Evolutionary conservation across 164 flowering plant genomes (phyloP).

Genomic region (Umbellularia californica): DNA sequence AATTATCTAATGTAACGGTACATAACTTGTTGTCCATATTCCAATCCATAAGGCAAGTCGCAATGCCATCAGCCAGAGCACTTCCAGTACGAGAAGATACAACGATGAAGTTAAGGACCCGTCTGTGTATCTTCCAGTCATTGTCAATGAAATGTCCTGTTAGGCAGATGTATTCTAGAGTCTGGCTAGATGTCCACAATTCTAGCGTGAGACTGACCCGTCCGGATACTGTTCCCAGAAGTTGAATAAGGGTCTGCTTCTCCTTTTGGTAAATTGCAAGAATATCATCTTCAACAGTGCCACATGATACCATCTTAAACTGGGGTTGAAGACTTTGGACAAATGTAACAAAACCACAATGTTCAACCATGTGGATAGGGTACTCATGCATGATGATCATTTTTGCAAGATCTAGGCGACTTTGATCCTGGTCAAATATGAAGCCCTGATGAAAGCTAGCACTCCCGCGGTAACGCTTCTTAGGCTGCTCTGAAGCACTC

Average conservation of each 20-base stretch:
- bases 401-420: constrained; percentile 66
- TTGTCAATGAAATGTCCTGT: constrained; percentile 69
- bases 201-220: constrained; percentile 62
- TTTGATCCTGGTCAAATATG: constrained; percentile 50
- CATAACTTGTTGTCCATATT: constrained; percentile 61
- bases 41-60: constrained; percentile 74
- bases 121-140: constrained; percentile 66
- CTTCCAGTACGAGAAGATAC: constrained; percentile 63
- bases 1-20: constrained; percentile 56
- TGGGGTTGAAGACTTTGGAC: constrained; percentile 76
- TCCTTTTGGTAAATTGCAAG: constrained; percentile 67
- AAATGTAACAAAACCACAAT: constrained; percentile 68
- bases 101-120: constrained; percentile 72
- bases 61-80: constrained; percentile 67
- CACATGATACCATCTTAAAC: constrained; percentile 46
- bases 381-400: constrained; percentile 91
- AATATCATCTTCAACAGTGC: constrained; percentile 56
- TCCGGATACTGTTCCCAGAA: constrained; percentile 46
- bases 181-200: constrained; percentile 57
- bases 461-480: constrained; percentile 45
- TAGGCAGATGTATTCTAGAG: constrained; percentile 60
- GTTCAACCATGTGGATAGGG: constrained; percentile 77
- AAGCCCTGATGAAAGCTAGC: constrained; percentile 27
- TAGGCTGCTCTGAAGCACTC: constrained; percentile 39
- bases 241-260: constrained; percentile 55